phyloP scores from a whole-genome alignment of 1,139 yeast genomes.

The Pneumocystis canis region DNA sequence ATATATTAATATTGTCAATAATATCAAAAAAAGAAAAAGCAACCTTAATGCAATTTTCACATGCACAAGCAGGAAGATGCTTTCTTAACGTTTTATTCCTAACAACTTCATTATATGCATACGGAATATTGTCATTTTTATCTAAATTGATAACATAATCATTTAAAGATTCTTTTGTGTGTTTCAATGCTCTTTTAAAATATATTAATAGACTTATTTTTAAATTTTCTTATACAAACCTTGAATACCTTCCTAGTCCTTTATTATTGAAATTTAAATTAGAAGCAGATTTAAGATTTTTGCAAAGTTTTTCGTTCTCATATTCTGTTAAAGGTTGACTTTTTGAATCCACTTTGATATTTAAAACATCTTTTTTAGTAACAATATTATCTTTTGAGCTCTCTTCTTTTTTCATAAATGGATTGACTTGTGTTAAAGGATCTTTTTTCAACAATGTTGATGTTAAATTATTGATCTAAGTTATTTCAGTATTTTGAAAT shows the following conservation, averaged over 20 bases:
- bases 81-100: conserved; percentile 18
- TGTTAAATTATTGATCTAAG: background rate
- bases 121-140: conserved; percentile 16
- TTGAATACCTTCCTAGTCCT: background rate
- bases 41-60: conserved; percentile 18
- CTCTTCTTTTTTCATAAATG: background rate
- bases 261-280: background rate
- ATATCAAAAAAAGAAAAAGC: conserved; percentile 8
- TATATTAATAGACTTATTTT: background rate
- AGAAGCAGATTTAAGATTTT: background rate
- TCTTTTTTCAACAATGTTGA: background rate
- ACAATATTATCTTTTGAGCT: background rate
- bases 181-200: background rate
- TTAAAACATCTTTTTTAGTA: background rate
- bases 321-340: background rate
- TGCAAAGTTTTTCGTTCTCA: background rate
- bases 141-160: conserved; percentile 21
- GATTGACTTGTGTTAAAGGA: background rate
- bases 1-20: background rate
- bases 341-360: background rate
- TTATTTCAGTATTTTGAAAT: background rate
- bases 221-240: background rate
- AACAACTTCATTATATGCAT: conserved; percentile 20
- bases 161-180: background rate
- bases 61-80: conserved; percentile 21